Base-by-base conservation (phyloP, 805 yeast genomes). In the Wickerhamiella spandovensis region DNA sequence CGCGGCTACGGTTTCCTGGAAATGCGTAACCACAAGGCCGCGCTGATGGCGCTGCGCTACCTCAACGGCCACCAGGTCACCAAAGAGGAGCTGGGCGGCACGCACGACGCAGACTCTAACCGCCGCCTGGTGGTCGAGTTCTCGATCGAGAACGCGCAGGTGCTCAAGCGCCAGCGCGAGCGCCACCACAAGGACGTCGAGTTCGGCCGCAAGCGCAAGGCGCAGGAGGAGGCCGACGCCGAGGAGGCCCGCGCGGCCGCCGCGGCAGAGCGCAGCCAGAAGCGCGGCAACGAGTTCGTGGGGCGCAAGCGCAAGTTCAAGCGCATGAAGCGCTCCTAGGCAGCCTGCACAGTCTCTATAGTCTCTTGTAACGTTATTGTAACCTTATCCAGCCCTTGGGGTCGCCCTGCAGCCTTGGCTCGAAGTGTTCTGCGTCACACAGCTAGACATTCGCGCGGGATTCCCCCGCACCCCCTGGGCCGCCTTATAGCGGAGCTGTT, bases 1-100 rank as follows among this genome's bases (percentile, higher is more conserved):
- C 82, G 97, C 72, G 98, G 98, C 53, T 92, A 90, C 61, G 98
- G 98, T 55, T 90, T 92, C 73, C 67, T 92, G 44, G 97, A 92
- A 68, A 88, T 75, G 66, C 80, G 88, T 67, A 95, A 89, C 66
- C 98, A 92, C 66, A 84, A 83, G 66, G 65, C 82, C 55, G 97
- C 98, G 0, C 74, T 92, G 57, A 89, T 88, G 97, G 97, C 95
- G 1, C 76, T 92, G 51, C 79, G 98, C 72, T 92, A 96, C 95
- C 74, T 92, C 65, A 92, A 92, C 65, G 95, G 95, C 7, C 96
- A 90, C 63, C 82, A 78, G 61, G 95, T 92, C 6, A 69, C 85
- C 0, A 66, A 66, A 32, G 78, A 74, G 9, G 97, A 89, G 65
- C 75, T 87, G 41, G 46, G 46, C 28, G 24, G 22, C 24, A 20